These are phyloP conservation scores for Paragyromitra xinjiangensis DNA, from an alignment of 495 filamentous ascomycete species.

Conservation along the genomic window DNA sequence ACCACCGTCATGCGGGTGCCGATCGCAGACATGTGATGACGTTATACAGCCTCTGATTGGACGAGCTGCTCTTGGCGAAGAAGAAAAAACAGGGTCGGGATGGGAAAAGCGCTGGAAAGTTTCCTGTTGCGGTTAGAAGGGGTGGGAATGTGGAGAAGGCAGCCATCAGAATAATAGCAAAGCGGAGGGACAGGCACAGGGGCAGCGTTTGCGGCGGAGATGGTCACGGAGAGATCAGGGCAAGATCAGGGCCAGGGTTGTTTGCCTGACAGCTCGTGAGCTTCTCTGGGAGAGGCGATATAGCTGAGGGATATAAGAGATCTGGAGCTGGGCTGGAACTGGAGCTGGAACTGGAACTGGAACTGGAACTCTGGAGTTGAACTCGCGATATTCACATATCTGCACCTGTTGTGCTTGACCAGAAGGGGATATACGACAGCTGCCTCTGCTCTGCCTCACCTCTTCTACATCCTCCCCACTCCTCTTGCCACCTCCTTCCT, in stretches of 20 bases:
- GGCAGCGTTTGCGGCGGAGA: neutral
- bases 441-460: neutral
- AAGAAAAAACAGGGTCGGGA: neutral
- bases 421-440: neutral
- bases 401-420: no score
- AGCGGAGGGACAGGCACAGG: no score
- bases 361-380: no score
- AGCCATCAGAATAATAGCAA: neutral
- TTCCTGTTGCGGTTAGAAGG: neutral
- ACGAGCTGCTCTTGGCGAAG: neutral
- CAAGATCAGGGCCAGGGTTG: conserved; percentile 8
- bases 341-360: no score
- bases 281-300: neutral
- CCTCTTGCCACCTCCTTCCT: neutral
- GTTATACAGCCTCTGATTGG: neutral
- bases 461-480: neutral
- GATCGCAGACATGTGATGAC: neutral
- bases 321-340: neutral
- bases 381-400: no score
- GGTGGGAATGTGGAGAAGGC: neutral
- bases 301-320: neutral
- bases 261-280: neutral
- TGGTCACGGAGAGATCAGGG: conserved; percentile 3
- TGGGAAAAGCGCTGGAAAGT: neutral
- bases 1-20: neutral